phyloP scores from a whole-genome alignment of 495 filamentous ascomycete genomes.

The Penicillium crystallinum region DNA sequence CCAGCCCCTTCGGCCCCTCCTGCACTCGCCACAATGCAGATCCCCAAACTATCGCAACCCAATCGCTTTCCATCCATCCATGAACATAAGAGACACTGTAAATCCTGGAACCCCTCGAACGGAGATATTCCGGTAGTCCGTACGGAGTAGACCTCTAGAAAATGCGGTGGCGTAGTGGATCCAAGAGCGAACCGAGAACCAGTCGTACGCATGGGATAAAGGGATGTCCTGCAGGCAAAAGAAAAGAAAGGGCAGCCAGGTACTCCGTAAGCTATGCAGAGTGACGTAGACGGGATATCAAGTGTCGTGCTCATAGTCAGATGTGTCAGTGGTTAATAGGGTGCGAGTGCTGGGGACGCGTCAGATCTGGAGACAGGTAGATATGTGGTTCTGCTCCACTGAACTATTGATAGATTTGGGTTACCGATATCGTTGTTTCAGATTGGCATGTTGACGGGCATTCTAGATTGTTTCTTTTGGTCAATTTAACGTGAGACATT shows the following conservation, averaged over 20 bases:
- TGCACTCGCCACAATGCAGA: neutral
- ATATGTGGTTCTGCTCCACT: constrained; percentile 12
- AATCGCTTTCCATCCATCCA: no score
- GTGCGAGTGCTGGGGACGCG: constrained; percentile 9
- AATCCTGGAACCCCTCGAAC: neutral
- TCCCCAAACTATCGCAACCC: neutral
- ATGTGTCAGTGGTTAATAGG: no score
- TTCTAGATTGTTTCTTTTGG: constrained; percentile 4
- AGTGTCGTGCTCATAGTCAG: no score
- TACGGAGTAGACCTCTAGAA: no score
- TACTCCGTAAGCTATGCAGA: neutral
- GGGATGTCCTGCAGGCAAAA: neutral
- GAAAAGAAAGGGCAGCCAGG: neutral
- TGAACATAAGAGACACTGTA: neutral
- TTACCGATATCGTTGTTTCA: constrained; percentile 9
- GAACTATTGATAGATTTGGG: constrained; percentile 19
- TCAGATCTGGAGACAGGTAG: constrained; percentile 15
- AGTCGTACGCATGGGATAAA: neutral
- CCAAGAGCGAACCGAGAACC: neutral
- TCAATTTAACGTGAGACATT: constrained; percentile 9
- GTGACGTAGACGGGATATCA: neutral
- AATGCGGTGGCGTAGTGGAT: constrained; percentile 8
- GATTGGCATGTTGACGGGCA: neutral
- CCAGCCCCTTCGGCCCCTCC: neutral
- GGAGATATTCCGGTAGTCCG: neutral